phyloP scores from a whole-genome alignment of 1,284 basidiomycete species.

The Rhodofomes roseus region DNA sequence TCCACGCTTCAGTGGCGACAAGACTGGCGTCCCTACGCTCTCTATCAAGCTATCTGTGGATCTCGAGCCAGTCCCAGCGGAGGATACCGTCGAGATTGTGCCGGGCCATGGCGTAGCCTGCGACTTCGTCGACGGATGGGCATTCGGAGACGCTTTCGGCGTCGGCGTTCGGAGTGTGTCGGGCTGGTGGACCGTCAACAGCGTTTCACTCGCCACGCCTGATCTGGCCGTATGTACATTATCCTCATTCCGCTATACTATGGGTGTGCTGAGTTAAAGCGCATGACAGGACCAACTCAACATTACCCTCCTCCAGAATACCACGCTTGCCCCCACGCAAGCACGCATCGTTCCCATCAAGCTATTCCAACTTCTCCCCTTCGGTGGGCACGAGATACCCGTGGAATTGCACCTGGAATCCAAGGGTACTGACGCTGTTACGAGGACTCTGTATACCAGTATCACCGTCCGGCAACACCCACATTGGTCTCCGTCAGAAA shows the following conservation, averaged over 20 bases:
- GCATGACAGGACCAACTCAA: not conserved
- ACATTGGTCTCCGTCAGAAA: slow-evolving; percentile 33
- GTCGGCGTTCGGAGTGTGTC: slow-evolving; percentile 51
- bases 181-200: slow-evolving; percentile 49
- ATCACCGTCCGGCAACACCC: slow-evolving; percentile 43
- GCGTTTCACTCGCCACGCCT: slow-evolving; percentile 12
- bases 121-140: slow-evolving; percentile 65
- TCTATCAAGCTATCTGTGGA: slow-evolving; percentile 44
- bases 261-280: not conserved
- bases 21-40: slow-evolving; percentile 39
- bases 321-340: slow-evolving; percentile 45
- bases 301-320: not conserved
- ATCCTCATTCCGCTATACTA: too few relatives aligned
- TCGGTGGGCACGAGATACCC: slow-evolving; percentile 27
- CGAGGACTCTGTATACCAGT: slow-evolving; percentile 23
- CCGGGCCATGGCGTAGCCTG: slow-evolving; percentile 51
- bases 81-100: slow-evolving; percentile 33
- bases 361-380: slow-evolving; percentile 35
- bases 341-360: slow-evolving; percentile 51
- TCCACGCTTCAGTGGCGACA: slow-evolving; percentile 32
- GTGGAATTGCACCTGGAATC: slow-evolving; percentile 34
- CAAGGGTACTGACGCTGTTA: slow-evolving; percentile 2
- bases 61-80: slow-evolving; percentile 28
- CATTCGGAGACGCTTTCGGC: slow-evolving; percentile 65
- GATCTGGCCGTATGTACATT: slow-evolving; percentile 5